Conservation (phyloP, 805 yeast species). For the Saturnispora quitensis region DNA sequence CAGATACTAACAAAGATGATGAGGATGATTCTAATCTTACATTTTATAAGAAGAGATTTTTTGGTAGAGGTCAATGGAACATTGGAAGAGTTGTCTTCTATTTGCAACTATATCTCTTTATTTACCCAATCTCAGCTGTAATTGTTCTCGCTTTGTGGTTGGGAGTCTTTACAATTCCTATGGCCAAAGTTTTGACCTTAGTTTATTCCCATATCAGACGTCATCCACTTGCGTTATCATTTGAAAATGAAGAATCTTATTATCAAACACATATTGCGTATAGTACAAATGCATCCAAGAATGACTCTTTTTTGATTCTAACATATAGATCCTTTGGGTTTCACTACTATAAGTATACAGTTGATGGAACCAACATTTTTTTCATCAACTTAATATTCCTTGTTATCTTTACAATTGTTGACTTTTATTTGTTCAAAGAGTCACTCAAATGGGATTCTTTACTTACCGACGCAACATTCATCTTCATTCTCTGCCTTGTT, state of each 20-base stretch:
- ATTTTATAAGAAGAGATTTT: slow-evolving; percentile 39
- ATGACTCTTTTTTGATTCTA: slow-evolving; percentile 64
- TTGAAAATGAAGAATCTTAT: slow-evolving; percentile 49
- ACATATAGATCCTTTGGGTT: slow-evolving; percentile 88
- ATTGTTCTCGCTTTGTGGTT: slow-evolving; percentile 68
- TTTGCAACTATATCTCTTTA: slow-evolving; percentile 52
- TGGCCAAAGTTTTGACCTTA: slow-evolving; percentile 70
- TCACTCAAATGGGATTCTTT: slow-evolving; percentile 29
- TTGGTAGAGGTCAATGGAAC: slow-evolving; percentile 92
- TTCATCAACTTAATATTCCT: slow-evolving; percentile 75
- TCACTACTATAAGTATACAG: slow-evolving; percentile 92
- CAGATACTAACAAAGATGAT: slow-evolving; percentile 5
- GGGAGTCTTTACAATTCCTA: slow-evolving; percentile 81
- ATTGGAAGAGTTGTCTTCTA: slow-evolving; percentile 74
- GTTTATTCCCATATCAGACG: slow-evolving; percentile 71
- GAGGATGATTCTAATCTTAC: slow-evolving; percentile 24
- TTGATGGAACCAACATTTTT: slow-evolving; percentile 91
- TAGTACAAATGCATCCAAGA: slow-evolving; percentile 27
- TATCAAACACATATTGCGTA: slow-evolving; percentile 27
- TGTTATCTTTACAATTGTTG: slow-evolving; percentile 75
- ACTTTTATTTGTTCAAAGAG: slow-evolving; percentile 56
- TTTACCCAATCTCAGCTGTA: slow-evolving; percentile 56
- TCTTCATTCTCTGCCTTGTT: slow-evolving; percentile 67
- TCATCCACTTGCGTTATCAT: slow-evolving; percentile 84
- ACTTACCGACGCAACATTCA: slow-evolving; percentile 51